phyloP scores from a whole-genome alignment of 1,139 yeast species.

The Zygoascus sp. region DNA sequence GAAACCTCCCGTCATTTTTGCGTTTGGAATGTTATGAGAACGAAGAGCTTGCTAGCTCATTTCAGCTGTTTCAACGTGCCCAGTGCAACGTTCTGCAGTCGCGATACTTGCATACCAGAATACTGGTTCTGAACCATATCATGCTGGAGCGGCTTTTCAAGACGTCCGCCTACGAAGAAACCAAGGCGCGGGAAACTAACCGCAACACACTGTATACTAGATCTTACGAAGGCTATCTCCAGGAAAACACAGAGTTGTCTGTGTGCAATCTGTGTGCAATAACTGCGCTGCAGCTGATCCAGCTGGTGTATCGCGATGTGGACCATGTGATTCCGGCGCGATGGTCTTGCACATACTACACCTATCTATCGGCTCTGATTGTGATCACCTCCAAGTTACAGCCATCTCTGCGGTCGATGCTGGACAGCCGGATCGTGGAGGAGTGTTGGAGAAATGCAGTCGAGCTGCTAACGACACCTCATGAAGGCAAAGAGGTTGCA shows the following conservation, averaged over 20 bases:
- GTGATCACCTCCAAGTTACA: slow-evolving; percentile 22
- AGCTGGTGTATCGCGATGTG: slow-evolving; percentile 14
- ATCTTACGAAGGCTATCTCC: slow-evolving; percentile 14
- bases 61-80: not conserved
- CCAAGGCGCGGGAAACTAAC: slow-evolving; percentile 1
- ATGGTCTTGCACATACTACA: slow-evolving; percentile 22
- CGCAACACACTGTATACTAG: not conserved
- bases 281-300: slow-evolving; percentile 19
- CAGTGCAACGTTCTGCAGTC: slow-evolving; percentile 20
- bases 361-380: slow-evolving; percentile 22
- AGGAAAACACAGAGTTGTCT: slow-evolving; percentile 15
- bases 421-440: slow-evolving; percentile 17
- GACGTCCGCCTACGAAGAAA: slow-evolving; percentile 14
- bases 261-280: slow-evolving; percentile 18
- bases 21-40: slow-evolving; percentile 1
- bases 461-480: slow-evolving; percentile 15
- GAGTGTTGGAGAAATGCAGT: slow-evolving; percentile 19
- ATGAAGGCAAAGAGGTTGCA: slow-evolving; percentile 16
- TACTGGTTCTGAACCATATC: slow-evolving; percentile 11
- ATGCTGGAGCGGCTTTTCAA: slow-evolving; percentile 21
- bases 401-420: slow-evolving; percentile 16
- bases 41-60: not conserved
- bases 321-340: slow-evolving; percentile 17
- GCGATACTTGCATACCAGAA: slow-evolving; percentile 18
- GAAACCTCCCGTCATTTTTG: slow-evolving; percentile 9